Evolutionary conservation across 805 yeast species (phyloP).

Genomic region (Naumovozyma castellii): DNA sequence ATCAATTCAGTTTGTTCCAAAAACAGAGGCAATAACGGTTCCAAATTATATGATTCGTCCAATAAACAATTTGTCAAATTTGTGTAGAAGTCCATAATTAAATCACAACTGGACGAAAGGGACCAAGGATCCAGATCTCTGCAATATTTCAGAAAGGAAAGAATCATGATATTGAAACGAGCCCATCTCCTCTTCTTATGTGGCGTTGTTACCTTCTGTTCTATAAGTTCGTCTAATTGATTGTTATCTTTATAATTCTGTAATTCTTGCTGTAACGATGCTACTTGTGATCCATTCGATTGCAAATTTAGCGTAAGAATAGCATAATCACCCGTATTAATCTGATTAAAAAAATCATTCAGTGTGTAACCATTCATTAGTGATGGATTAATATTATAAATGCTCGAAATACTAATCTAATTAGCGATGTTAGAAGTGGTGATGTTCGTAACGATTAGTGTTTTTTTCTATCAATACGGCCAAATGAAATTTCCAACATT

Average conservation of each 20-base stretch:
- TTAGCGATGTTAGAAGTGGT: too few species aligned
- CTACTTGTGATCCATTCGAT: slow-evolving; percentile 25
- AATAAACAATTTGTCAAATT: slow-evolving; percentile 38
- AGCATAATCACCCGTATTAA: slow-evolving; percentile 11
- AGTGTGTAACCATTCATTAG: slow-evolving; percentile 8
- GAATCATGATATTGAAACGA: slow-evolving; percentile 37
- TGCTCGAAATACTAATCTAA: not conserved
- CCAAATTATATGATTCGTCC: slow-evolving; percentile 32
- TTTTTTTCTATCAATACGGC: not conserved
- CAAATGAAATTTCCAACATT: not conserved
- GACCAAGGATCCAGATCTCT: slow-evolving; percentile 47
- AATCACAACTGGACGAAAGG: slow-evolving; percentile 39
- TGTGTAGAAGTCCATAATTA: slow-evolving; percentile 34
- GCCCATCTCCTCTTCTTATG: slow-evolving; percentile 18
- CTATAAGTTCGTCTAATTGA: slow-evolving; percentile 13
- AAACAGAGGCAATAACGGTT: slow-evolving; percentile 15
- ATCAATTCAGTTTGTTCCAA: slow-evolving; percentile 29
- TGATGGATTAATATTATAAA: too few species aligned
- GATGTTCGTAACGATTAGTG: too few species aligned
- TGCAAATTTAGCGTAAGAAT: slow-evolving; percentile 25
- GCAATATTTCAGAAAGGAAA: slow-evolving; percentile 39
- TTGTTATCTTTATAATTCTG: slow-evolving; percentile 6
- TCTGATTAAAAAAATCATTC: slow-evolving; percentile 13
- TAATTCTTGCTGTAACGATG: slow-evolving; percentile 30
- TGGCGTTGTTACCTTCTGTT: slow-evolving; percentile 3